A percentile compares a stretch with the other conserved stretches of the same genome.
These are phyloP conservation scores for Prunus fruticosa DNA, from an alignment of 306 rosid species.

Conservation along the genomic window DNA sequence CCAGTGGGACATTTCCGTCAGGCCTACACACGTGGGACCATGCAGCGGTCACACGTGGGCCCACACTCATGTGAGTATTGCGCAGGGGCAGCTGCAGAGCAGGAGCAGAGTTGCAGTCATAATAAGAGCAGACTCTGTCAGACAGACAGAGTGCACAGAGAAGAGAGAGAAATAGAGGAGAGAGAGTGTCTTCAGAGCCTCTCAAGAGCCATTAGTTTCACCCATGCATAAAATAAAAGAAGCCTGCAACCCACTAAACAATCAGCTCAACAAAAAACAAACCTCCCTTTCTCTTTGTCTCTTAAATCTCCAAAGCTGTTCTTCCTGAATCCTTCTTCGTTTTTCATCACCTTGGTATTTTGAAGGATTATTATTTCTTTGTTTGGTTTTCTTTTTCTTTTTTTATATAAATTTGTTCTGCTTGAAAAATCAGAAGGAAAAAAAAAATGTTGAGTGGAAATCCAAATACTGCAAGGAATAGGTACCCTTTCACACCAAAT, in stretches of 20 bases:
- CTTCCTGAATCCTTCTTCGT: background rate
- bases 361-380: background rate
- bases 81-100: conserved; percentile 55
- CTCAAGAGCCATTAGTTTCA: conserved; percentile 40
- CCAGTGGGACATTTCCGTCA: background rate
- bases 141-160: background rate
- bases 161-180: conserved; percentile 35
- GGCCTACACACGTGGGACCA: conserved; percentile 8
- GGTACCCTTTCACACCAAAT: conserved; percentile 75
- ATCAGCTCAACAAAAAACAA: conserved; percentile 22
- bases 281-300: conserved; percentile 20
- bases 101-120: conserved; percentile 83
- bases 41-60: background rate
- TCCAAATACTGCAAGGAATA: conserved; percentile 39
- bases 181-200: conserved; percentile 33
- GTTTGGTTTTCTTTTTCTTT: background rate
- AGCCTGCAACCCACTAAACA: conserved; percentile 34
- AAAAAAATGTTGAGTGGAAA: conserved; percentile 49
- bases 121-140: conserved; percentile 61
- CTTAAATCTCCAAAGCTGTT: conserved; percentile 21
- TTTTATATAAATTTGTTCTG: background rate
- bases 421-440: no score
- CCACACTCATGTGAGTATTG: conserved; percentile 15
- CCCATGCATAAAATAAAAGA: conserved; percentile 60
- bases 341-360: conserved; percentile 10